Evolutionary conservation across 495 filamentous ascomycete species (phyloP).

Genomic region (Penicillium chermesinum): DNA sequence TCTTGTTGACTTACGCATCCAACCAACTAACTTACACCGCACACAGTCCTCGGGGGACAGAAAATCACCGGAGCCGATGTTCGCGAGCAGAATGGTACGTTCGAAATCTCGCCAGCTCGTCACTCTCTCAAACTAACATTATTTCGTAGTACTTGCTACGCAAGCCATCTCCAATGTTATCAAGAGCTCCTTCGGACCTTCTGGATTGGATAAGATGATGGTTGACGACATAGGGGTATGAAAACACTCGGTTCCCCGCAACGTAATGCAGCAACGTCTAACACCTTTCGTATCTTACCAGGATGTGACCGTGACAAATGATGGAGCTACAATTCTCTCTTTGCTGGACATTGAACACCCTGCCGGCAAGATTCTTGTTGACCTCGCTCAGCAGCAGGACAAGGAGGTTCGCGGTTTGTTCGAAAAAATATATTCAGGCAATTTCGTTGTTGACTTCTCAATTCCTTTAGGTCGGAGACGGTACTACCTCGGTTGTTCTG

Average conservation of each 20-base stretch:
- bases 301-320: conserved; percentile 99
- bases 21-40: conserved; percentile 29
- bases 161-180: conserved; percentile 98
- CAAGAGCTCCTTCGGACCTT: conserved; percentile 96
- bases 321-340: conserved; percentile 93
- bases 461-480: conserved; percentile 70
- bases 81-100: conserved; percentile 87
- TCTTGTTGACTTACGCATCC: neutral
- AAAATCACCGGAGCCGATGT: conserved; percentile 96
- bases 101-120: neutral
- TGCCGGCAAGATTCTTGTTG: conserved; percentile 96
- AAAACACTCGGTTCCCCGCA: conserved; percentile 25
- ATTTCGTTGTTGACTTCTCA: conserved; percentile 25
- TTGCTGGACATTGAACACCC: conserved; percentile 96
- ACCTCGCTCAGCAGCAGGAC: conserved; percentile 96
- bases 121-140: conserved; percentile 9
- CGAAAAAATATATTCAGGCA: neutral
- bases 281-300: conserved; percentile 27
- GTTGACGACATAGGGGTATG: conserved; percentile 96
- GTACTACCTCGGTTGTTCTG: conserved; percentile 94
- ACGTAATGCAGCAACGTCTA: conserved; percentile 20
- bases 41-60: conserved; percentile 77
- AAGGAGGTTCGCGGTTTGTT: conserved; percentile 61
- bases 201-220: conserved; percentile 99
- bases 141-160: conserved; percentile 80